Conservation (phyloP, 306 rosid species). For the Vicia villosa region DNA sequence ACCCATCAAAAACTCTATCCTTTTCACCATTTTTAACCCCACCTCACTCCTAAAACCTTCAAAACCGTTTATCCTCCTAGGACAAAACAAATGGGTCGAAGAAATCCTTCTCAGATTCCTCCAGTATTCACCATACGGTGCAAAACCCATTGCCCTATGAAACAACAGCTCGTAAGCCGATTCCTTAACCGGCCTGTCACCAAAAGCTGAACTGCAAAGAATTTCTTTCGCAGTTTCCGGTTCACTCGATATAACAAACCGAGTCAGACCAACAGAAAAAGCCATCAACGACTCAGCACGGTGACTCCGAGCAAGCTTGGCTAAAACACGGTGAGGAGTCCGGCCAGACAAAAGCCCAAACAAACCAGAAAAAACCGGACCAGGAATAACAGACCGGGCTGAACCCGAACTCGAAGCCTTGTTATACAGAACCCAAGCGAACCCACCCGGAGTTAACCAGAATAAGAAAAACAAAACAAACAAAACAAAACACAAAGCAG, state of each 20-base stretch:
- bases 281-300: conserved; percentile 62
- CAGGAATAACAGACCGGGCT: conserved; percentile 44
- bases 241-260: conserved; percentile 57
- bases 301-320: conserved; percentile 40
- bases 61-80: conserved; percentile 41
- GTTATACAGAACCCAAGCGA: conserved; percentile 61
- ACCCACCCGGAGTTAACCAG: conserved; percentile 65
- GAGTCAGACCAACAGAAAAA: conserved; percentile 67
- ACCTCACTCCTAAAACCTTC: conserved; percentile 44
- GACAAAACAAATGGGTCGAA: conserved; percentile 56
- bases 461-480: conserved; percentile 30
- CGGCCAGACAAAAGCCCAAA: conserved; percentile 35
- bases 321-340: conserved; percentile 50
- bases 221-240: conserved; percentile 76
- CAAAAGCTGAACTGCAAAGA: conserved; percentile 57
- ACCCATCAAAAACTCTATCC: conserved; percentile 39
- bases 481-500: conserved; percentile 26
- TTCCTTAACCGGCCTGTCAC: conserved; percentile 74
- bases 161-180: conserved; percentile 78
- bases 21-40: conserved; percentile 47
- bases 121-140: conserved; percentile 85
- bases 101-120: conserved; percentile 77
- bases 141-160: conserved; percentile 79
- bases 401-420: conserved; percentile 29
- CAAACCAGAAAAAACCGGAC: conserved; percentile 49